Percentiles rank a stretch among this genome's conserved stretches.
phyloP scores from a whole-genome alignment of 257 asterid species.

The Nicotiana paniculata region DNA sequence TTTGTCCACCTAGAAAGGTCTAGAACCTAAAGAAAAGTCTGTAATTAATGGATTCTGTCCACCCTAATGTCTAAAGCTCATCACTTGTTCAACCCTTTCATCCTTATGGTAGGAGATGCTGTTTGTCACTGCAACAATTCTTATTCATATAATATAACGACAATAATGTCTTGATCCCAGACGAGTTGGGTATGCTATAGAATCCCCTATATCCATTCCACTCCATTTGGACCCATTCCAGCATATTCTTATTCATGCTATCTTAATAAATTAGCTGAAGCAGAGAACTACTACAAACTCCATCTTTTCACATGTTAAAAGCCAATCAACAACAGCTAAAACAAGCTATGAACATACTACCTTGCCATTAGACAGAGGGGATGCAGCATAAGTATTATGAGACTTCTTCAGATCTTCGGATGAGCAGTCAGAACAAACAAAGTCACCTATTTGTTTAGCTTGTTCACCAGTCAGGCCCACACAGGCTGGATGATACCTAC shows the following conservation, averaged over 20 bases:
- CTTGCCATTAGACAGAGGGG: constrained; percentile 24
- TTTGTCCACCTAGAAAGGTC: background rate
- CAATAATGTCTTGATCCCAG: background rate
- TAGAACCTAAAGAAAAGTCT: background rate
- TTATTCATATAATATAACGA: background rate
- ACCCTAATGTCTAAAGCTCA: background rate
- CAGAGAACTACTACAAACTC: background rate
- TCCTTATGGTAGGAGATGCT: background rate
- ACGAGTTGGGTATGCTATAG: background rate
- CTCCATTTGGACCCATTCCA: background rate
- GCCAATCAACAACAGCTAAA: background rate
- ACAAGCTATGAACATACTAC: constrained; percentile 14
- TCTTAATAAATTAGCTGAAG: background rate
- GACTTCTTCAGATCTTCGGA: constrained; percentile 32
- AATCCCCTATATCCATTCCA: background rate
- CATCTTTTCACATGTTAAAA: background rate
- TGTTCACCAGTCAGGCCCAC: constrained; percentile 44
- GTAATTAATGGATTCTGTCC: background rate
- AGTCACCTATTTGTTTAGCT: constrained; percentile 37
- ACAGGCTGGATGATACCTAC: constrained; percentile 78
- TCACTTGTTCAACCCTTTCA: background rate
- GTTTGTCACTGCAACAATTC: background rate
- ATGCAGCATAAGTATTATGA: background rate
- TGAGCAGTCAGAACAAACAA: constrained; percentile 48
- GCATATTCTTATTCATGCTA: background rate